Conservation (phyloP, 768 basidiomycete species). For the Boletus rubropictus region DNA sequence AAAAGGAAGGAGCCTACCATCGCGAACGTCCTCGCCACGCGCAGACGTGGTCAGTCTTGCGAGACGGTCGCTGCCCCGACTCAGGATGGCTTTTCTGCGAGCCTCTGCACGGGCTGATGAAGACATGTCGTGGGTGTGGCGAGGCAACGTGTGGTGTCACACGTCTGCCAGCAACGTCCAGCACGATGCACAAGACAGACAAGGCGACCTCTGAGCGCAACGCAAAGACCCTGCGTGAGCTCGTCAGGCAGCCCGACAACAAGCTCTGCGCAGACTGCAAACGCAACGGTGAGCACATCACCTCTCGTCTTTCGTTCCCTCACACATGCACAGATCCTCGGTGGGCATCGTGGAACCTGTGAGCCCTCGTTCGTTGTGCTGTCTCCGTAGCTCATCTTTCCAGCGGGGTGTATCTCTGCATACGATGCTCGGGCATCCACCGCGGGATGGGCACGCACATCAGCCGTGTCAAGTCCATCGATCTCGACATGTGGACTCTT, state of each 20-base stretch:
- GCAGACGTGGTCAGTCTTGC: conserved; percentile 74
- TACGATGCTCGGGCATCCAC: conserved; percentile 96
- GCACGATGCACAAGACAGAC: conserved; percentile 55
- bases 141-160: too few relatives aligned
- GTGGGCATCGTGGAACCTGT: conserved; percentile 99
- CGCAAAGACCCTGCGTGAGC: conserved; percentile 71
- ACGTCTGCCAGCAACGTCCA: not conserved
- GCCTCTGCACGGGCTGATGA: conserved; percentile 73
- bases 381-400: conserved; percentile 1
- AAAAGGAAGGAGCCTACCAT: conserved; percentile 30
- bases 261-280: conserved; percentile 97
- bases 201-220: conserved; percentile 81
- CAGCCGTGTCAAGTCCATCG: conserved; percentile 93
- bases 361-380: conserved; percentile 20
- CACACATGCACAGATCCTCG: conserved; percentile 63
- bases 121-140: conserved; percentile 17
- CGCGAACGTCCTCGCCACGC: conserved; percentile 61
- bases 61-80: conserved; percentile 65
- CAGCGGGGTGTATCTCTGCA: conserved; percentile 92
- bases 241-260: conserved; percentile 87
- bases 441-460: conserved; percentile 98
- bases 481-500: conserved; percentile 95
- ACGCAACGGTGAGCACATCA: conserved; percentile 68
- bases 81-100: conserved; percentile 69
- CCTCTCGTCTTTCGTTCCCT: rapidly evolving